Percentiles rank a stretch among this genome's conserved stretches.
Conservation (phyloP, 306 rosid genomes). For the Betula pendula region DNA sequence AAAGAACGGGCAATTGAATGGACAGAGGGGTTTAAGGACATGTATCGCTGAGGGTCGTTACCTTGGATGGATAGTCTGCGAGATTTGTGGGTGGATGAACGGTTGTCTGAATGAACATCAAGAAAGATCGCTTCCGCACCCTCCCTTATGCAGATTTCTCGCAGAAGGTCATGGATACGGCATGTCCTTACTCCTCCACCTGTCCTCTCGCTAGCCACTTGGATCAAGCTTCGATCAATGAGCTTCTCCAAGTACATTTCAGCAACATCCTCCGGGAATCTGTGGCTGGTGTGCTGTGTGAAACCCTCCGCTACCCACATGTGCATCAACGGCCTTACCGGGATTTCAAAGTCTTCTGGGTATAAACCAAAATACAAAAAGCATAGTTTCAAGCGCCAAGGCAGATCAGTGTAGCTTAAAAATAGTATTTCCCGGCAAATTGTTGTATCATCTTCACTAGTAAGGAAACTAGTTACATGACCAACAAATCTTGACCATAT, state of each 20-base stretch:
- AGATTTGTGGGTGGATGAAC: neutral
- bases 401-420: neutral
- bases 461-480: conserved; percentile 25
- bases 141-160: neutral
- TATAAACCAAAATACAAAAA: neutral
- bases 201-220: neutral
- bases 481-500: conserved; percentile 22
- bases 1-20: neutral
- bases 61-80: neutral
- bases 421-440: neutral
- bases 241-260: neutral
- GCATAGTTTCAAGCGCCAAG: neutral
- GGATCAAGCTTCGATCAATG: neutral
- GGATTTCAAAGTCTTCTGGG: neutral
- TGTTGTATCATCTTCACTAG: neutral
- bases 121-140: neutral
- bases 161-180: neutral
- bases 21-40: neutral
- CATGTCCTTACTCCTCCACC: neutral
- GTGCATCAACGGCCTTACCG: neutral
- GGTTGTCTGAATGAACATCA: neutral
- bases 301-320: neutral
- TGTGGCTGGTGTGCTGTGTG: neutral
- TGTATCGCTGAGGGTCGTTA: no score
- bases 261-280: neutral